Base-by-base conservation (phyloP, 2,329 filamentous ascomycete genomes). In the Verticillium nonalfalfae region DNA sequence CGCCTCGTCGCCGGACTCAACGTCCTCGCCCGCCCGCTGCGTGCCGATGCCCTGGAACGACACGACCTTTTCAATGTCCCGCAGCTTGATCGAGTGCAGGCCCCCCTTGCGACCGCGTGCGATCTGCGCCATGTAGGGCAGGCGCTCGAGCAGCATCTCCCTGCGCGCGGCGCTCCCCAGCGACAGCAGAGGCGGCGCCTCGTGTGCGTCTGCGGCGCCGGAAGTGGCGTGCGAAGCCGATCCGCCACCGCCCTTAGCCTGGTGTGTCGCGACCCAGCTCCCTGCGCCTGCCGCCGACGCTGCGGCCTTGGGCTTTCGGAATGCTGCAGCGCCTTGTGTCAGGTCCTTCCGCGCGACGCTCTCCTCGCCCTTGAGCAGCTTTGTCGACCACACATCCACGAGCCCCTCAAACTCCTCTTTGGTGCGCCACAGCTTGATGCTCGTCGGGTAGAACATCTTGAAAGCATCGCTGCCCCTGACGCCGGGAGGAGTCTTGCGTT, bases 401-500 rank as follows among this genome's bases (percentile, higher is more conserved):
- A 91, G 73, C 0, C 85, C 87, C 63, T 91, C 89, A 6, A 94
- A 81, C 71, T 97, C 93, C 71, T 98, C 93, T 65, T 86, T 89
- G 60, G 87, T 84, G 63, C 89, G 84, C 92, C 93, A 97, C 11
- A 97, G 75, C 67, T 92, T 92, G 52, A 96, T 78, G 60, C 90
- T 92, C 0, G 87, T 87, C 0, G 95, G 95, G 70, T 95, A 99
- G 67, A 93, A 96, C 91, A 99, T 97, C 70, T 90, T 93, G 76
- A 88, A 89, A 0, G 90, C 84, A 69, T 93, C 90, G 74, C 57
- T 79, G 73, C 66, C 75, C 71, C 63, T 80, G 73, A 69, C 77
- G 68, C 70, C 68, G 70, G 77, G 67, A 69, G 73, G 70, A 68
- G 78, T 72, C 80, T 81, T 82, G n/a, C 87, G 83, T 72, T 91